phyloP scores from a whole-genome alignment of 768 basidiomycete genomes.

The Podaxis pistillaris region DNA sequence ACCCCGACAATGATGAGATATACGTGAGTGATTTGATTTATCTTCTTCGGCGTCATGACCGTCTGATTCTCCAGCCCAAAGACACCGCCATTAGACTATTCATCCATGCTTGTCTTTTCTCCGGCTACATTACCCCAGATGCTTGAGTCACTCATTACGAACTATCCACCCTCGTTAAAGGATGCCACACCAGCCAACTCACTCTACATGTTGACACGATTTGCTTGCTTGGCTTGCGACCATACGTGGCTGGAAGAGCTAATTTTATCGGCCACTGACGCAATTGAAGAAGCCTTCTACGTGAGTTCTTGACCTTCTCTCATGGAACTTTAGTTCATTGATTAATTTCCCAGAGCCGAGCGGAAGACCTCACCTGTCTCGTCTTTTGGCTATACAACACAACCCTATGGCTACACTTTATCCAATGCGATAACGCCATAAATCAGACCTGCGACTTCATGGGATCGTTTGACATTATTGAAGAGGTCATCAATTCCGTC shows the following conservation, averaged over 20 bases:
- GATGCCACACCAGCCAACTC: conserved; percentile 89
- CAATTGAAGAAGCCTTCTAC: conserved; percentile 90
- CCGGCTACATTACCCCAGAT: conserved; percentile 74
- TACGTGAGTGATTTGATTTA: conserved; percentile 39
- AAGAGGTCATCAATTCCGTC: conserved; percentile 92
- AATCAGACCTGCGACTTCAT: conserved; percentile 79
- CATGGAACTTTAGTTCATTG: not conserved
- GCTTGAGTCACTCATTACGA: conserved; percentile 78
- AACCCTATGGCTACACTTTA: conserved; percentile 85
- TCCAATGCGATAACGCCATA: conserved; percentile 82
- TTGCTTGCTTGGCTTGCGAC: conserved; percentile 90
- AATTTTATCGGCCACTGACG: conserved; percentile 85
- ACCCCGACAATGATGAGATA: conserved; percentile 47
- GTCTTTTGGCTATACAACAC: conserved; percentile 96
- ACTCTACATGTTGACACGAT: conserved; percentile 87
- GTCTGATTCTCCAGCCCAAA: conserved; percentile 30
- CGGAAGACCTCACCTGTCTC: conserved; percentile 83
- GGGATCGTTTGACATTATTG: conserved; percentile 81
- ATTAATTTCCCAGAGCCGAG: conserved; percentile 52
- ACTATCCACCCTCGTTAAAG: conserved; percentile 66
- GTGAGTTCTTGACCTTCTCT: conserved; percentile 47
- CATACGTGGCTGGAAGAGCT: conserved; percentile 92
- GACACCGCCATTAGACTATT: conserved; percentile 75
- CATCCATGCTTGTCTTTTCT: conserved; percentile 93
- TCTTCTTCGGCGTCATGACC: conserved; percentile 1